Evolutionary conservation across 257 asterid species (phyloP), one percentile per base, ranked within the genome.

Genomic region (Ophiorrhiza pumila): DNA sequence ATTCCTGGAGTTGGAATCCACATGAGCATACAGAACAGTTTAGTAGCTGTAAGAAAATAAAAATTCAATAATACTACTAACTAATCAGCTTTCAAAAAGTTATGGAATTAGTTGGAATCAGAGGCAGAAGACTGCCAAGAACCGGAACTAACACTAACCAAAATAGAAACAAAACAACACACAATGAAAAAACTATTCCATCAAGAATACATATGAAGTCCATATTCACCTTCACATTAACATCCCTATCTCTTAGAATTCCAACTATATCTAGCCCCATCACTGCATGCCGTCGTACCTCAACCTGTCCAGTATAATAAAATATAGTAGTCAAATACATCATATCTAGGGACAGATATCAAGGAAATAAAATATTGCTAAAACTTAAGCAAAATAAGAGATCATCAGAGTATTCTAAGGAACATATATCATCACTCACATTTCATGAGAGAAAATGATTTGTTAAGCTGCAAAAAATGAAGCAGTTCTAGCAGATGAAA

Each of bases 251-350:
- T 42, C 64, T 84, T 74, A 84, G 71, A 76, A 92, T 76, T 65
- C 78, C 82, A 71, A 22, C 79, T 20, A 77, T 87, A 80, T 90
- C 91, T 84, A 92, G 77, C 74, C 87, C 84, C 71, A 75, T 58
- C 50, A 95, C 72, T 35, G 91, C 92, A 47, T 88, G 85, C 81
- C 85, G 87, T 37, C 99, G 92, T 64, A 90, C 83, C 79, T 80
- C 89, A 53, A 93, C 88, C 99, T 94, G 85, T 63, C 61, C 49
- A 58, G 72, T 23, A 67, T 47, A 35, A 58, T 56, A 63, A 74
- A 75, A 15, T 43, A n/a, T 55, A 18, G 69, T n/a, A 65, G n/a
- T 42, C 61, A 63, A 76, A 60, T 49, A 43, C 42, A 43, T 32
- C 22, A 47, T 47, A 23, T n/a, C 45, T 22, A 18, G 45, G 43